Percentiles rank a stretch among this genome's conserved stretches.
Evolutionary conservation across 306 rosid species (phyloP).

Genomic region (Quercus rubra): DNA sequence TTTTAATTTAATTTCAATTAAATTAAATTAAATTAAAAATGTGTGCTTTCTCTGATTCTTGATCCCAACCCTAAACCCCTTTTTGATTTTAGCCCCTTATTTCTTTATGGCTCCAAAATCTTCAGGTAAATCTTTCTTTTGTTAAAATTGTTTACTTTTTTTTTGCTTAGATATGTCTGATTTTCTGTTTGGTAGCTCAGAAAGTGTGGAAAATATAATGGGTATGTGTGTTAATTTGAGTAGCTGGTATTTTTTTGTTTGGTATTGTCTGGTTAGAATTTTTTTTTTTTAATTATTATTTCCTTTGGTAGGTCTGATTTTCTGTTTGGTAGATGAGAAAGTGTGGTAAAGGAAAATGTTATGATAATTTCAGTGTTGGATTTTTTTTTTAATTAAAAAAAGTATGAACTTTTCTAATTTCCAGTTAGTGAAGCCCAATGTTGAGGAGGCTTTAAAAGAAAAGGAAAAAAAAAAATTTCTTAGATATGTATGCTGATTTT

Average conservation of each 20-base stretch:
- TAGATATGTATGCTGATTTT: too few relatives aligned
- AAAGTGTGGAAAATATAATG: neutral
- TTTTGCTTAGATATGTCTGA: neutral
- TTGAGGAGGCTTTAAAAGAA: too few relatives aligned
- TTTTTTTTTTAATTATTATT: neutral
- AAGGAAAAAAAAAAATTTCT: too few relatives aligned
- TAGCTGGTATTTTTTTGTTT: too few relatives aligned
- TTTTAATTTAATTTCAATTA: too few relatives aligned
- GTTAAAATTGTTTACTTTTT: neutral
- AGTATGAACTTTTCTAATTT: neutral
- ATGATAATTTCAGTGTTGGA: neutral
- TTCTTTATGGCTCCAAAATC: conserved; percentile 23
- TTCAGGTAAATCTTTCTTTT: conserved; percentile 8
- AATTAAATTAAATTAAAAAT: neutral
- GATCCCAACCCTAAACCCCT: neutral
- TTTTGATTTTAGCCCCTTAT: neutral
- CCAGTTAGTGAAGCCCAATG: neutral
- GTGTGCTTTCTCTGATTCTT: neutral
- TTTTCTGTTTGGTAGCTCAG: conserved; percentile 13
- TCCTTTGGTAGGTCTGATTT: neutral
- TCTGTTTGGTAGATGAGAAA: conserved; percentile 14
- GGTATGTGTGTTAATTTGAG: neutral
- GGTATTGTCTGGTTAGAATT: too few relatives aligned
- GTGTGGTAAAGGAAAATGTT: neutral
- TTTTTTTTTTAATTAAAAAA: neutral